Percentiles rank a stretch among this genome's conserved stretches.
Evolutionary conservation across 345 rosid species (phyloP).

Genomic region (Balakata baccata): DNA sequence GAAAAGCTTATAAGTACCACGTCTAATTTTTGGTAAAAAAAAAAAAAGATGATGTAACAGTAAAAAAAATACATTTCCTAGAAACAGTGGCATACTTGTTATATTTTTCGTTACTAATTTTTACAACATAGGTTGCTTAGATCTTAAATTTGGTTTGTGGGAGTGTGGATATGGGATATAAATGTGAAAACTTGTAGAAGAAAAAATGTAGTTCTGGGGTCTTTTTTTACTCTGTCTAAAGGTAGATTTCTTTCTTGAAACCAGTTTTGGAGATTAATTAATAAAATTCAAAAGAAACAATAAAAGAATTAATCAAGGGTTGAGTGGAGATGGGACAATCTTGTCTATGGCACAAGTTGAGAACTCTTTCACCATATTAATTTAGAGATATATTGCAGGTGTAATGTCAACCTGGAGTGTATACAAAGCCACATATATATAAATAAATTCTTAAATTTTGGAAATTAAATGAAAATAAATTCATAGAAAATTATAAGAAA

Average conservation of each 20-base stretch:
- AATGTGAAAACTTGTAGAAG: constrained; percentile 38
- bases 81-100: no score
- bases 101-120: no score
- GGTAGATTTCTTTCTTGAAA: constrained; percentile 27
- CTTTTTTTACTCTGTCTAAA: constrained; percentile 25
- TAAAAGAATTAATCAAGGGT: constrained; percentile 29
- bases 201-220: constrained; percentile 41
- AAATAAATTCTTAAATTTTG: not conserved
- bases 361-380: constrained; percentile 32
- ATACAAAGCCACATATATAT: constrained; percentile 38
- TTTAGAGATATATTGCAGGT: constrained; percentile 31
- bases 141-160: constrained; percentile 44
- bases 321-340: constrained; percentile 73
- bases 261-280: constrained; percentile 5
- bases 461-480: not conserved
- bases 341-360: constrained; percentile 10
- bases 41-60: no score
- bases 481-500: not conserved
- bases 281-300: constrained; percentile 4
- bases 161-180: constrained; percentile 12
- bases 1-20: no score
- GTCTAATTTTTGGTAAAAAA: no score
- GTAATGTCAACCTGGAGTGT: constrained; percentile 69
- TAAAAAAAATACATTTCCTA: no score
- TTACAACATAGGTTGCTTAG: constrained; percentile 80